A percentile compares a stretch with the other conserved stretches of the same genome.
Conservation (phyloP, 345 rosid species). For the Trapa incisa region DNA sequence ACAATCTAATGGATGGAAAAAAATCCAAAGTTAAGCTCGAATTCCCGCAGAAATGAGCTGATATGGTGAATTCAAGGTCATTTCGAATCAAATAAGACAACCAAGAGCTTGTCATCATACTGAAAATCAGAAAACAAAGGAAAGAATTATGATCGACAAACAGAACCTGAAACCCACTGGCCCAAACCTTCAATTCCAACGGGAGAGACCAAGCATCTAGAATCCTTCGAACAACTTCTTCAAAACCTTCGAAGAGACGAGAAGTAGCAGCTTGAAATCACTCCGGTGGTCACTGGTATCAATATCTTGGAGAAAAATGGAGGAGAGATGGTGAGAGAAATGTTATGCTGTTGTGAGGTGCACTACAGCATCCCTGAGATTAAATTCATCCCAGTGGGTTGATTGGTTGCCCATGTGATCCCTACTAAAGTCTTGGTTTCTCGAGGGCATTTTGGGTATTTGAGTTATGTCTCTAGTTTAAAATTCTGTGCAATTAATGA, state of each 20-base stretch:
- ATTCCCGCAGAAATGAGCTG: background rate
- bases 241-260: background rate
- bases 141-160: too few relatives aligned
- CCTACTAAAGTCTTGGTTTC: background rate
- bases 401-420: background rate
- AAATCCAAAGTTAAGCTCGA: background rate
- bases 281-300: background rate
- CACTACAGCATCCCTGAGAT: background rate
- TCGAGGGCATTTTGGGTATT: slow-evolving; percentile 1
- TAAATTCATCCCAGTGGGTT: background rate
- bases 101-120: too few relatives aligned
- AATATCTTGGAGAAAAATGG: background rate
- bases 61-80: background rate
- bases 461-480: background rate
- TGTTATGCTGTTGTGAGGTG: background rate
- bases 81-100: background rate
- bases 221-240: background rate
- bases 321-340: background rate
- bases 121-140: too few relatives aligned
- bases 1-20: background rate
- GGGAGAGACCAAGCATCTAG: too few relatives aligned
- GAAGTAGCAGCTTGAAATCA: background rate
- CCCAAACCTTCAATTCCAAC: too few relatives aligned
- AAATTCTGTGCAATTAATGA: slow-evolving; percentile 6
- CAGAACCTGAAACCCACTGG: too few relatives aligned